These are phyloP conservation scores for Boletus pseudo-olivaceus DNA, from an alignment of 768 basidiomycete species.

Conservation along the genomic window DNA sequence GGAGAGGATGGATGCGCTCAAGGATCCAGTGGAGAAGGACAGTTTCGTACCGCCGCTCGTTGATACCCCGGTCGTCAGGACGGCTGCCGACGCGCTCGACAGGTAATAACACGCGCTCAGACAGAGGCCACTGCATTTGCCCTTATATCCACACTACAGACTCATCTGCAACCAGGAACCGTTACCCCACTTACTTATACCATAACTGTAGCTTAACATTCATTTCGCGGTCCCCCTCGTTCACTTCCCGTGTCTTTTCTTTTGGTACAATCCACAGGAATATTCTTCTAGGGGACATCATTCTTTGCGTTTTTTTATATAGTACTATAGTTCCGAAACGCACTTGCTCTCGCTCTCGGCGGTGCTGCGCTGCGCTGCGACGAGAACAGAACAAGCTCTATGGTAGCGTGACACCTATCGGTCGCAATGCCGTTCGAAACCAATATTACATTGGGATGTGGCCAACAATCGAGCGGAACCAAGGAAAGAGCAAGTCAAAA, in stretches of 20 bases:
- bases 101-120: background rate
- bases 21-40: conserved; percentile 12
- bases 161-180: background rate
- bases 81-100: background rate
- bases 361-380: background rate
- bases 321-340: background rate
- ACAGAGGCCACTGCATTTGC: background rate
- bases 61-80: background rate
- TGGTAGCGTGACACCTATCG: background rate
- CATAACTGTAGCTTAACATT: conserved; percentile 17
- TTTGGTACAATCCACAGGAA: background rate
- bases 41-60: background rate
- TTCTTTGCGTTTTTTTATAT: conserved; percentile 1
- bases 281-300: background rate
- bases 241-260: background rate
- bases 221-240: background rate
- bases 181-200: conserved; percentile 11
- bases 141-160: background rate
- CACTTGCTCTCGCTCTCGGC: background rate
- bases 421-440: background rate
- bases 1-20: conserved; percentile 2
- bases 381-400: background rate
- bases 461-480: background rate
- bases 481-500: background rate
- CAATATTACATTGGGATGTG: background rate